Evolutionary conservation across 345 rosid species (phyloP).

Genomic region (Sisymbrium altissimum): DNA sequence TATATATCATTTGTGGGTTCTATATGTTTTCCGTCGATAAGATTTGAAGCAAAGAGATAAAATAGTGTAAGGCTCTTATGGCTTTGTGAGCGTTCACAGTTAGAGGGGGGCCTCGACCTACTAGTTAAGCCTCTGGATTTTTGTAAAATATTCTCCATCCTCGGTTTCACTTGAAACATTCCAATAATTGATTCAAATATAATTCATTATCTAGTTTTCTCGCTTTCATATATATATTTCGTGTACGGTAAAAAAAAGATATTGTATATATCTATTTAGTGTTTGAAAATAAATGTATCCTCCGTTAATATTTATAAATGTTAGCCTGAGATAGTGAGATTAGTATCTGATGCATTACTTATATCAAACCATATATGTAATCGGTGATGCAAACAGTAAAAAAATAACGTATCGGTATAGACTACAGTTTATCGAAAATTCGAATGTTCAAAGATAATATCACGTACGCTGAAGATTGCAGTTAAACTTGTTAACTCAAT

Average conservation of each 20-base stretch:
- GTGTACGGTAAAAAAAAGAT: no score
- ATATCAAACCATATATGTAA: not conserved
- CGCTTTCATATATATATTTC: not conserved
- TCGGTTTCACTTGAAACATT: not conserved
- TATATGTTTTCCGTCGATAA: slow-evolving; percentile 3
- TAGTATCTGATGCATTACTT: not conserved
- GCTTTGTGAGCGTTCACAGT: slow-evolving; percentile 4
- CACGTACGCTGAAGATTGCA: not conserved
- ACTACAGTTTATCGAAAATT: not conserved
- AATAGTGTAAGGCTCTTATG: slow-evolving; percentile 21
- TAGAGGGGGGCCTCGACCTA: slow-evolving; percentile 30
- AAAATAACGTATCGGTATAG: not conserved
- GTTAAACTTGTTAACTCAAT: not conserved
- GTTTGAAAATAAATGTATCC: not conserved
- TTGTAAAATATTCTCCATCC: not conserved
- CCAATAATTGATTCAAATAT: not conserved
- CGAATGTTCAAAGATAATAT: not conserved
- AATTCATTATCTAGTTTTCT: not conserved
- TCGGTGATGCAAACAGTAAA: not conserved
- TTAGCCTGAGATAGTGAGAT: not conserved
- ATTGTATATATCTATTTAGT: not conserved
- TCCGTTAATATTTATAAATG: not conserved
- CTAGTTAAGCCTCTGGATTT: not conserved
- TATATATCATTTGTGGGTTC: slow-evolving; percentile 11
- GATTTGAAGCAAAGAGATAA: slow-evolving; percentile 20